phyloP scores from a whole-genome alignment of 2,329 filamentous ascomycete species.

The Stemphylium vesicarium region DNA sequence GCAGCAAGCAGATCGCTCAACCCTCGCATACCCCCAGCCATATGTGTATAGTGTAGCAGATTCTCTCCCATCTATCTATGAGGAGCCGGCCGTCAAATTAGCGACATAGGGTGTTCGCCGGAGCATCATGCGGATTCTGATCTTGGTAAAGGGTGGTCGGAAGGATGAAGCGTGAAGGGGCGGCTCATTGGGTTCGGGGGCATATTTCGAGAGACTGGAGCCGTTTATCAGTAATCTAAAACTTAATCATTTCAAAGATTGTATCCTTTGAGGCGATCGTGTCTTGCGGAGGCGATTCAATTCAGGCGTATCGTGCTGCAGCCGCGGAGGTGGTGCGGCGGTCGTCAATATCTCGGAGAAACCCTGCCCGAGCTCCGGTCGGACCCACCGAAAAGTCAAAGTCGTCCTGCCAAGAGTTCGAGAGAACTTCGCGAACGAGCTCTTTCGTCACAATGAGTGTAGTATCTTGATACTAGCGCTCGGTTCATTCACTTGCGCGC shows the following conservation, averaged over 20 bases:
- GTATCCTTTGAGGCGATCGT: neutral
- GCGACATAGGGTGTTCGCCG: neutral
- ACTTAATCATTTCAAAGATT: too few species aligned
- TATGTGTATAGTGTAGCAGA: neutral
- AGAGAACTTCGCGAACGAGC: slow-evolving; percentile 16
- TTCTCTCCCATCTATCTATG: neutral
- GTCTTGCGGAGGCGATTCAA: neutral
- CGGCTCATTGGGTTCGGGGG: neutral
- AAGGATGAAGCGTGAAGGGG: neutral
- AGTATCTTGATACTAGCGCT: slow-evolving; percentile 24
- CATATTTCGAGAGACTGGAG: too few species aligned
- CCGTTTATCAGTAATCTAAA: too few species aligned
- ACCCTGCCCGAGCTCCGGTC: slow-evolving; percentile 7
- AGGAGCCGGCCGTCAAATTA: neutral
- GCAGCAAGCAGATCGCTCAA: too few species aligned
- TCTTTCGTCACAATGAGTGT: slow-evolving; percentile 13
- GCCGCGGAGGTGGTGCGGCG: slow-evolving; percentile 12
- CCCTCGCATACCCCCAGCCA: neutral
- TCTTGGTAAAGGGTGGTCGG: neutral
- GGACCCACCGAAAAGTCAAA: slow-evolving; percentile 26
- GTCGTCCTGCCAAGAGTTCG: slow-evolving; percentile 25
- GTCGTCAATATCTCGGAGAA: slow-evolving; percentile 16
- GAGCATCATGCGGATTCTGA: too few species aligned
- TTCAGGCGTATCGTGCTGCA: neutral
- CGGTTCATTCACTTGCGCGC: slow-evolving; percentile 17